Percentiles rank a stretch among this genome's conserved stretches.
These are phyloP conservation scores for Globisporangium emineosum DNA, from an alignment of 352 stramenopile species.

Conservation along the genomic window DNA sequence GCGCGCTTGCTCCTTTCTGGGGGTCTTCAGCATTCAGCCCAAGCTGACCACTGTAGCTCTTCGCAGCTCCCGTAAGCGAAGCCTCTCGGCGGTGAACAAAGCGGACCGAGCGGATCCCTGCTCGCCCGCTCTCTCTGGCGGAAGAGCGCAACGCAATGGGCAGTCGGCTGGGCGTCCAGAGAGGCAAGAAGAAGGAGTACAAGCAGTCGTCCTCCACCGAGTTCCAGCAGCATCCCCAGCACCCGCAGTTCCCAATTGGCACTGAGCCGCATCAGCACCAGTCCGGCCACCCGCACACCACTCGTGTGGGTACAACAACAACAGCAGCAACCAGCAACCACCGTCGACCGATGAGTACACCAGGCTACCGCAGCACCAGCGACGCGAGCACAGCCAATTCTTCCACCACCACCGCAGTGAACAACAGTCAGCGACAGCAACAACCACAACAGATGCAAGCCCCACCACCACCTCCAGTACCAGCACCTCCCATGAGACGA, in stretches of 20 bases:
- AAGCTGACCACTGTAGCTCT: neutral
- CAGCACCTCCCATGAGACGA: neutral
- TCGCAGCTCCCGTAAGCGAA: neutral
- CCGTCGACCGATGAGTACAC: conserved; percentile 1
- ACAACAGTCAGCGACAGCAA: neutral
- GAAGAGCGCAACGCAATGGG: conserved; percentile 8
- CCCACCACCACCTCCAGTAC: neutral
- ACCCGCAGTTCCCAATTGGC: conserved; percentile 14
- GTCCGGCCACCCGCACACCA: neutral
- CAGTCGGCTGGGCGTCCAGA: conserved; percentile 9
- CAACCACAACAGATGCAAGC: neutral
- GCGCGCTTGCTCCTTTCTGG: conserved; percentile 1
- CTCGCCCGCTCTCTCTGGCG: conserved; percentile 2
- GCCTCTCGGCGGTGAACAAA: no score
- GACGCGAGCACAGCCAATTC: neutral
- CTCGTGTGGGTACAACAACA: neutral
- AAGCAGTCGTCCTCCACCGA: conserved; percentile 4
- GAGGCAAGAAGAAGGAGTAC: neutral
- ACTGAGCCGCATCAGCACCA: neutral
- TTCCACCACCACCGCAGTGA: neutral
- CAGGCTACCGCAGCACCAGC: neutral
- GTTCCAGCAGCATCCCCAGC: conserved; percentile 1
- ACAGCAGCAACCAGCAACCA: neutral
- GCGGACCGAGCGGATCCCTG: neutral
- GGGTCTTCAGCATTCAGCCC: neutral